These are phyloP conservation scores for Phylloporus scabripes DNA, from an alignment of 768 basidiomycete genomes.

Conservation along the genomic window DNA sequence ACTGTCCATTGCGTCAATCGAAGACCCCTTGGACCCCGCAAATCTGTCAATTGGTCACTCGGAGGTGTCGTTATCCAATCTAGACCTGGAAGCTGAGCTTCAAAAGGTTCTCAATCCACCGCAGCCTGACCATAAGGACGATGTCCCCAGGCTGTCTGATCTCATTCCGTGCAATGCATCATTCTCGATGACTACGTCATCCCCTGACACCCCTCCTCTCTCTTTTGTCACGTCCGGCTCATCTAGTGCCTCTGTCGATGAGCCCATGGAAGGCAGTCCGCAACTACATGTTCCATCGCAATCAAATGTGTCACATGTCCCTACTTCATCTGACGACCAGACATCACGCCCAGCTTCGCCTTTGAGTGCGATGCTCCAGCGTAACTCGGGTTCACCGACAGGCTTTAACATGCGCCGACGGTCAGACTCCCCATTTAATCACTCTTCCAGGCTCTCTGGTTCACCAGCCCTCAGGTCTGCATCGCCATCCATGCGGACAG, in stretches of 20 bases:
- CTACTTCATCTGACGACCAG: background rate
- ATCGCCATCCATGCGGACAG: constrained; percentile 13
- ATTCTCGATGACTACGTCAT: constrained; percentile 27
- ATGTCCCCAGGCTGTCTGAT: constrained; percentile 21
- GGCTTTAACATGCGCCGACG: constrained; percentile 13
- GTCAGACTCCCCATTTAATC: constrained; percentile 22
- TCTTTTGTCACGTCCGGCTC: constrained; percentile 17
- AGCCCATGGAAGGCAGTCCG: constrained; percentile 6
- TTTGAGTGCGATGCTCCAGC: constrained; percentile 5
- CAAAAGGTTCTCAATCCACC: constrained; percentile 17
- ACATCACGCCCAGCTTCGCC: constrained; percentile 11
- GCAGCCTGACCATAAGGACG: constrained; percentile 7
- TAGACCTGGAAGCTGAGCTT: constrained; percentile 30
- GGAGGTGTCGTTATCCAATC: constrained; percentile 32
- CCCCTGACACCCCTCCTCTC: constrained; percentile 16
- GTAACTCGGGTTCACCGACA: constrained; percentile 17
- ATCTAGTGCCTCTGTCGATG: constrained; percentile 12
- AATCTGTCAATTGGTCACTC: constrained; percentile 35
- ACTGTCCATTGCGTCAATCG: constrained; percentile 25
- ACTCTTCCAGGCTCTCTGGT: constrained; percentile 11
- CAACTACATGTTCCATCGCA: constrained; percentile 1
- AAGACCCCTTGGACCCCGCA: constrained; percentile 27
- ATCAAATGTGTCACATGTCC: constrained; percentile 2
- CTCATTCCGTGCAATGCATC: constrained; percentile 19
- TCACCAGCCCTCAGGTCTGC: constrained; percentile 7